phyloP scores from a whole-genome alignment of 2,329 filamentous ascomycete species.

The Venturia carpophila region DNA sequence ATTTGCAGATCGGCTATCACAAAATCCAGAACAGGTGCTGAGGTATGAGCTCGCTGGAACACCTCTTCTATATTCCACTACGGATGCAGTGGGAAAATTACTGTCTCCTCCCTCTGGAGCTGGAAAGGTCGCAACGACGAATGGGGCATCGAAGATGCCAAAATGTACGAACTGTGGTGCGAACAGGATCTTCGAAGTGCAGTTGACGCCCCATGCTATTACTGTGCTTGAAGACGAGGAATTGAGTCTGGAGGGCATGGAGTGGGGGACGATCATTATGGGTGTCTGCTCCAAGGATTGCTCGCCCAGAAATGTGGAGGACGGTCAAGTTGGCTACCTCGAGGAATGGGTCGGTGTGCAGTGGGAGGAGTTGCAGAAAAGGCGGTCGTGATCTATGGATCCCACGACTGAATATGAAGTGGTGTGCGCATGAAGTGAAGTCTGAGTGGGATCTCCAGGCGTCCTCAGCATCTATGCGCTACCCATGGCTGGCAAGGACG shows the following conservation, averaged over 20 bases:
- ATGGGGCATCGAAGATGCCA: constrained; percentile 49
- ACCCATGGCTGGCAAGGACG: no score
- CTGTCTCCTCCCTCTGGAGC: constrained; percentile 37
- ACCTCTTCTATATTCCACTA: constrained; percentile 68
- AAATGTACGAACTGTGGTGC: constrained; percentile 69
- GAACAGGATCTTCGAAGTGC: constrained; percentile 76
- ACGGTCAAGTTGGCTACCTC: constrained; percentile 64
- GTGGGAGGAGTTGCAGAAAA: constrained; percentile 67
- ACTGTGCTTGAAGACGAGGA: constrained; percentile 74
- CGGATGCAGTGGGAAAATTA: constrained; percentile 62
- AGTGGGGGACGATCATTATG: constrained; percentile 90
- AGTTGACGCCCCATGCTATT: constrained; percentile 87
- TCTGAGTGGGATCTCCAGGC: neutral
- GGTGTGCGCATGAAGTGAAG: neutral
- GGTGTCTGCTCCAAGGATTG: constrained; percentile 80
- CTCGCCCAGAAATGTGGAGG: constrained; percentile 47
- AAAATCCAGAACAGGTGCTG: constrained; percentile 45
- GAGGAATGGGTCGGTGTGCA: constrained; percentile 99
- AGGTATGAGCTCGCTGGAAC: constrained; percentile 43
- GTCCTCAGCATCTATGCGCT: no score
- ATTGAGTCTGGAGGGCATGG: constrained; percentile 70
- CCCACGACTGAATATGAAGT: neutral
- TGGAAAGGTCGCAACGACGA: constrained; percentile 28
- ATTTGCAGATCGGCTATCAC: constrained; percentile 43
- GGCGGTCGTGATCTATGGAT: neutral